Base-by-base conservation (phyloP, 345 rosid genomes). In the Eucalyptus coolabah region DNA sequence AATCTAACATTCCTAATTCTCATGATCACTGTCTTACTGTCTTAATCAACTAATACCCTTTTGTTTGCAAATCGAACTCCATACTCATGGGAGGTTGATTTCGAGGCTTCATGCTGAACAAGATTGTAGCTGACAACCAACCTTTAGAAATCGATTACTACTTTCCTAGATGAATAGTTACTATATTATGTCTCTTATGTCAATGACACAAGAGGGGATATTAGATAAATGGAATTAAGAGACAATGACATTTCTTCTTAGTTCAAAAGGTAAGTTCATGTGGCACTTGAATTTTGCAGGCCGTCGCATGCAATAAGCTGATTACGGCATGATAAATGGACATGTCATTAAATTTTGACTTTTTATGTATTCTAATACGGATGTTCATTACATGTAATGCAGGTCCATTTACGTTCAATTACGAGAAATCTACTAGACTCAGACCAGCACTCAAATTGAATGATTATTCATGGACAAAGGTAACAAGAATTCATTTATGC, bases 401-500 rank as follows among this genome's bases (percentile, higher is more conserved):
- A 93, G 94, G 94, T 88, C 93, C 94, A 24, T 17, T 93, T 21
- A 23, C 15, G 18, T 92, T 93, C 49, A 87, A 93, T 53, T 91
- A 89, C 6, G 47, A 86, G 14, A 90, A 88, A 42, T 88, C 89
- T 53, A 88, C 60, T 30, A 88, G 88, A 7, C 60, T 13, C 63
- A 86, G 8, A 45, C 92, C 93, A 12, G 12, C 56, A 6, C 81
- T 93, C 8, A 6, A 26, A 17, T 53, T 89, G 49, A 93, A 91
- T 24, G 91, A 91, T 8, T 82, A 92, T 67, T 92, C 92, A 40
- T 91, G 92, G 93, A 92, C 94, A 50, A 89, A 92, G 92, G 94
- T 92, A 34, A 50, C 12, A 8, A 30, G 15, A 34, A 32, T 5
- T 10, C 2, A 42, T 6, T 63, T 65, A 16, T 16, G 40, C 77